Conservation (phyloP, 2,329 filamentous ascomycete species). For the Coniochaeta prunicola region DNA sequence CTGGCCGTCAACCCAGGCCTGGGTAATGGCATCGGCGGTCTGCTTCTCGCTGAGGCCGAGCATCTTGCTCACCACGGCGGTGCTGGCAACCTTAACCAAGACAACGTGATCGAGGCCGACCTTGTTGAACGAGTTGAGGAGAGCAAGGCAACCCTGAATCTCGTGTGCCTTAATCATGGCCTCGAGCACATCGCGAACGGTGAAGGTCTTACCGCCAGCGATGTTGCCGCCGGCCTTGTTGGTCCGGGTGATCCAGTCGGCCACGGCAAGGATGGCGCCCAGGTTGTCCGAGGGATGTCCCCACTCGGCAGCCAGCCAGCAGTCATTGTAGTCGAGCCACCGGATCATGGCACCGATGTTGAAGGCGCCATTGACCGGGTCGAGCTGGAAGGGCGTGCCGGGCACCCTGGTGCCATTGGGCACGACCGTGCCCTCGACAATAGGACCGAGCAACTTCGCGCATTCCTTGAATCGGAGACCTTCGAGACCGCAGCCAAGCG, state of each 20-base stretch:
- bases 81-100: constrained; percentile 92
- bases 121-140: constrained; percentile 98
- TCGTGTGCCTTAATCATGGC: constrained; percentile 99
- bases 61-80: constrained; percentile 93
- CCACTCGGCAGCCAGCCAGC: constrained; percentile 98
- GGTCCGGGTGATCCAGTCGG: constrained; percentile 95
- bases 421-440: constrained; percentile 83
- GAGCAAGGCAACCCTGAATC: constrained; percentile 92
- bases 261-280: constrained; percentile 90
- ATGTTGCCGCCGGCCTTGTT: constrained; percentile 70
- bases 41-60: constrained; percentile 82
- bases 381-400: constrained; percentile 88
- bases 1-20: constrained; percentile 97
- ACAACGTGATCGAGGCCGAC: constrained; percentile 97
- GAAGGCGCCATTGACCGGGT: constrained; percentile 93
- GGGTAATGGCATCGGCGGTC: constrained; percentile 90
- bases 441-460: constrained; percentile 85
- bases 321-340: constrained; percentile 99
- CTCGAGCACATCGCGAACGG: constrained; percentile 84
- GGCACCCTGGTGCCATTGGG: constrained; percentile 88
- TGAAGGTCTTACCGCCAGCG: constrained; percentile 82
- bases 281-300: constrained; percentile 98
- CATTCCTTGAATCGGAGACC: constrained; percentile 94
- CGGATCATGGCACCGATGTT: constrained; percentile 99
- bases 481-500: constrained; percentile 92